Evolutionary conservation across 2,329 filamentous ascomycete species (phyloP).

Genomic region (Didymella lethalis): DNA sequence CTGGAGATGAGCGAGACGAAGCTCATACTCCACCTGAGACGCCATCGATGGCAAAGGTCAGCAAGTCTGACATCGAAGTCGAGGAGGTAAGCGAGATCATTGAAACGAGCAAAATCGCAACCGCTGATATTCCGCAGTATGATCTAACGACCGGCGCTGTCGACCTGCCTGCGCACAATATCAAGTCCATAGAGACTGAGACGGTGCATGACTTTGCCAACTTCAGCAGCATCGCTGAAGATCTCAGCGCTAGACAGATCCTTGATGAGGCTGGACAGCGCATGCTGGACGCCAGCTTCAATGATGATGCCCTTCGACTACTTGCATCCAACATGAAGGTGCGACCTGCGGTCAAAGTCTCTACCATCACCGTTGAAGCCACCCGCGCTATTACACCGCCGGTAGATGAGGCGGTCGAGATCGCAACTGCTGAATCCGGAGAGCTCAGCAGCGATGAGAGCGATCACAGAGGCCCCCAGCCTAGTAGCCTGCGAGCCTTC

Average conservation of each 20-base stretch:
- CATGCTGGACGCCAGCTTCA: background rate
- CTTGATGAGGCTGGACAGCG: background rate
- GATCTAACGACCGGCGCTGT: background rate
- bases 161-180: background rate
- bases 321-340: background rate
- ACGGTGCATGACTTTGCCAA: background rate
- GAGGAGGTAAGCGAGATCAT: conserved; percentile 1
- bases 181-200: background rate
- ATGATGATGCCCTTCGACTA: background rate
- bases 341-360: background rate
- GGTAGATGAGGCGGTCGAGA: background rate
- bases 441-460: background rate
- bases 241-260: background rate
- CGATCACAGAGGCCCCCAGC: background rate
- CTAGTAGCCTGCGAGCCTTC: background rate
- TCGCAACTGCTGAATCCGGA: background rate
- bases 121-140: background rate
- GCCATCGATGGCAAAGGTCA: background rate
- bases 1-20: conserved; percentile 3
- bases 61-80: background rate
- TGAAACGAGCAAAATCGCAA: background rate
- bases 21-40: conserved; percentile 1
- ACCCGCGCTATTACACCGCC: background rate
- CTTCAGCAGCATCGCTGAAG: background rate
- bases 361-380: background rate